Base-by-base conservation (phyloP, 139 green algal species). In the Chara braunii region DNA sequence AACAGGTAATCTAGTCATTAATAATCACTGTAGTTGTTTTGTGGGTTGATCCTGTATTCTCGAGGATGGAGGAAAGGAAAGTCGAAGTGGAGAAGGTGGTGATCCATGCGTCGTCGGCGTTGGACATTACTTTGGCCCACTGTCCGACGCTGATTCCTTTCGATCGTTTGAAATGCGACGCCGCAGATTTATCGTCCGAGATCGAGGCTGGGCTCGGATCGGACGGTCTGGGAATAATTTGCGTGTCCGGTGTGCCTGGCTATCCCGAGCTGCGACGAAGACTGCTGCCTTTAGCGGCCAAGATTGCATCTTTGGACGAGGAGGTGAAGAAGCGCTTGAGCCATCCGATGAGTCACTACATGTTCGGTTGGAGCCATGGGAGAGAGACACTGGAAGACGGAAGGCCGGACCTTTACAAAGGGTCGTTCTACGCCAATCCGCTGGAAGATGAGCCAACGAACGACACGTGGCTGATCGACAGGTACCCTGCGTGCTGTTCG, bases 351-450 rank as follows among this genome's bases (percentile, higher is more conserved):
- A 18, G 40, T 48, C 40, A 48, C 18, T 68, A 68, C 28, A 68
- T 18, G 44, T 69, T 64, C 14, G 59, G 59, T 8, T 68, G 59
- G 59, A 68, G 59, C 29, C 50, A 68, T 14, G 59, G 59, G 22
- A 68, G 62, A 48, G 59, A 68, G 59, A 6, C 12, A 23, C 14
- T 68, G 59, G 59, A 68, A 48, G 24, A 31, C 2, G 59, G 59
- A 18, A 68, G 59, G 8, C 9, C 5, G n/a, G 69, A 79, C 56
- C 30, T 11, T 12, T 31, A 64, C 3, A 79, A 79, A 35, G 71
- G 67, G 11, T 79, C 71, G 23, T 79, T 64, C 53, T 79, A 79
- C 43, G 66, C 66, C 37, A 79, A 79, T 43, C 71, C 71, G 40
- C 32, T 71, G 22, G 6, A 62, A 32, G 65, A 79, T 28, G 7